Evolutionary conservation across 148 eudicot species (phyloP).

Genomic region (Rhododendron williamsianum): DNA sequence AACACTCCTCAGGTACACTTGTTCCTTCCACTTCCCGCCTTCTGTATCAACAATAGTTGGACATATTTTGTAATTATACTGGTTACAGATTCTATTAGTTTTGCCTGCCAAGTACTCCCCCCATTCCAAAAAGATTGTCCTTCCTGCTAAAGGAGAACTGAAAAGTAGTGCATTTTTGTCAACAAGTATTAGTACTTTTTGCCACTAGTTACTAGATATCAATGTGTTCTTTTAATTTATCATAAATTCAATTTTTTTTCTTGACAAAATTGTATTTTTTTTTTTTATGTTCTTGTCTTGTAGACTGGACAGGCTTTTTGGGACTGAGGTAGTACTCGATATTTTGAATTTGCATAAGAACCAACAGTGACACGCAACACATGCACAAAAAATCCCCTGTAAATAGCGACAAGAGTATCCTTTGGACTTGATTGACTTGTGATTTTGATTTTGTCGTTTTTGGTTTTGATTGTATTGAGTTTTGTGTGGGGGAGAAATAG

Average conservation of each 20-base stretch:
- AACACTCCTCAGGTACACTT: slow-evolving; percentile 77
- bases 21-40: background rate
- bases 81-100: background rate
- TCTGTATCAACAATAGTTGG: background rate
- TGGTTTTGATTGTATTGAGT: background rate
- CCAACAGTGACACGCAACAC: background rate
- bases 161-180: background rate
- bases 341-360: background rate
- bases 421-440: background rate
- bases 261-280: background rate
- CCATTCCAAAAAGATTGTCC: background rate
- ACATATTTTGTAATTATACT: background rate
- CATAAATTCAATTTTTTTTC: background rate
- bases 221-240: background rate
- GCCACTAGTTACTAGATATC: background rate
- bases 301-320: background rate
- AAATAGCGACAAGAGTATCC: background rate
- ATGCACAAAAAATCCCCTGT: background rate
- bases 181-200: no score
- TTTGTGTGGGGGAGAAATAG: background rate
- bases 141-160: background rate
- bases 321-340: background rate
- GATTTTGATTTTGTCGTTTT: background rate
- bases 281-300: background rate
- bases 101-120: background rate